A percentile compares a stretch with the other conserved stretches of the same genome.
phyloP scores from a whole-genome alignment of 2,329 filamentous ascomycete species.

The Microsporum ferrugineum region DNA sequence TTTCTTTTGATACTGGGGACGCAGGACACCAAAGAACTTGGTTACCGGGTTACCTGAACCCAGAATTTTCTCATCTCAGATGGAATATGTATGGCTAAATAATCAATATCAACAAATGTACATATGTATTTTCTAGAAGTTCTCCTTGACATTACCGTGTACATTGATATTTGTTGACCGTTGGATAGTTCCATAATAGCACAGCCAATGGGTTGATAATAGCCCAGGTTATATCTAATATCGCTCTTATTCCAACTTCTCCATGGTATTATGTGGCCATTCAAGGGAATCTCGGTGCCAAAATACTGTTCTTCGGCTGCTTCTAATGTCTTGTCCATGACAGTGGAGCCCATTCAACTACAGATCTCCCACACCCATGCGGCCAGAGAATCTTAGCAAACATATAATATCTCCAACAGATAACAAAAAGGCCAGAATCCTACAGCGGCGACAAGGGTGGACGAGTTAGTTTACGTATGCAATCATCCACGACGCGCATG shows the following conservation, averaged over 20 bases:
- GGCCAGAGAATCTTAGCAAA: neutral
- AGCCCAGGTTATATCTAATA: neutral
- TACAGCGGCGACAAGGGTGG: neutral
- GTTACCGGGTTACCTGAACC: neutral
- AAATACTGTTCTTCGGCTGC: neutral
- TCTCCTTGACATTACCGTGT: neutral
- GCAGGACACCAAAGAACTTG: neutral
- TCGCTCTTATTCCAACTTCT: neutral
- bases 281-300: neutral
- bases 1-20: neutral
- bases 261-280: neutral
- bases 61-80: neutral
- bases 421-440: neutral
- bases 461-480: neutral
- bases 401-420: neutral
- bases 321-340: neutral
- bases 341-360: neutral
- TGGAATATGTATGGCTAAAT: neutral
- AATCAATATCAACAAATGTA: neutral
- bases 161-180: neutral
- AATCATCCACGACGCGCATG: neutral
- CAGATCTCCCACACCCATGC: neutral
- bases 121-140: neutral
- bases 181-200: no score
- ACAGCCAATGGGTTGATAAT: neutral